Conservation (phyloP, 495 filamentous ascomycete genomes). For the Penicillium odoratum region DNA sequence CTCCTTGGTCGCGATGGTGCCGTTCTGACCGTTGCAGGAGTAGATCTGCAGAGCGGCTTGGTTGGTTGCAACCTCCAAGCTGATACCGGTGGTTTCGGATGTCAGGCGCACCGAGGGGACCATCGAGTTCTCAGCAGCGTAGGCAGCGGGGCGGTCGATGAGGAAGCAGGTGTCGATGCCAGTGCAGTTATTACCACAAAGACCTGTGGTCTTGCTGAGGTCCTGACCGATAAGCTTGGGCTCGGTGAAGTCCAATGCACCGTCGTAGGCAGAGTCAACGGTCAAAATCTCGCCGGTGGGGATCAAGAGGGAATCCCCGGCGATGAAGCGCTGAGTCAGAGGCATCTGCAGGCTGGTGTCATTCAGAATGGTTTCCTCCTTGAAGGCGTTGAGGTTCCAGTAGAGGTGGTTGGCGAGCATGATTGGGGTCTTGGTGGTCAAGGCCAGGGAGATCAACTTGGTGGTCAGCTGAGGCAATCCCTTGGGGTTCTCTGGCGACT, state of each 20-base stretch:
- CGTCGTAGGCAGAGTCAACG: slow-evolving; percentile 56
- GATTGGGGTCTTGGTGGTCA: slow-evolving; percentile 78
- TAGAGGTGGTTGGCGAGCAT: slow-evolving; percentile 83
- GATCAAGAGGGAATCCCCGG: slow-evolving; percentile 72
- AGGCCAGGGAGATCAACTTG: slow-evolving; percentile 60
- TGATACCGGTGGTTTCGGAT: slow-evolving; percentile 64
- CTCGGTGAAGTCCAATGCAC: slow-evolving; percentile 73
- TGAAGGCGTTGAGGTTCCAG: slow-evolving; percentile 87
- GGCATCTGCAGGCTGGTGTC: slow-evolving; percentile 73
- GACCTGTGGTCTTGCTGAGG: slow-evolving; percentile 57
- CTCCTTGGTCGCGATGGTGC: slow-evolving; percentile 54
- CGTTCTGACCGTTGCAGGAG: slow-evolving; percentile 70
- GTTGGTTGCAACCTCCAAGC: slow-evolving; percentile 70
- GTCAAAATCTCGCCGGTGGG: slow-evolving; percentile 73
- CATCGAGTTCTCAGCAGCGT: slow-evolving; percentile 61
- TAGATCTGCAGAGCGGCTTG: slow-evolving; percentile 80
- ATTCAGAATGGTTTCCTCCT: slow-evolving; percentile 65
- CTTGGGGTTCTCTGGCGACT: slow-evolving; percentile 38
- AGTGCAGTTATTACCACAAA: slow-evolving; percentile 71
- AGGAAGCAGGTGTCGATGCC: slow-evolving; percentile 78
- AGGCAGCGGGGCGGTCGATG: slow-evolving; percentile 62
- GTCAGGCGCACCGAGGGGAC: slow-evolving; percentile 61
- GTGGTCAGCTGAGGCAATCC: slow-evolving; percentile 48
- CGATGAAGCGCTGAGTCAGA: slow-evolving; percentile 66
- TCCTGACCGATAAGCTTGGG: slow-evolving; percentile 74